Conservation (phyloP, 257 asterid genomes). For the Gardenia jasminoides region DNA sequence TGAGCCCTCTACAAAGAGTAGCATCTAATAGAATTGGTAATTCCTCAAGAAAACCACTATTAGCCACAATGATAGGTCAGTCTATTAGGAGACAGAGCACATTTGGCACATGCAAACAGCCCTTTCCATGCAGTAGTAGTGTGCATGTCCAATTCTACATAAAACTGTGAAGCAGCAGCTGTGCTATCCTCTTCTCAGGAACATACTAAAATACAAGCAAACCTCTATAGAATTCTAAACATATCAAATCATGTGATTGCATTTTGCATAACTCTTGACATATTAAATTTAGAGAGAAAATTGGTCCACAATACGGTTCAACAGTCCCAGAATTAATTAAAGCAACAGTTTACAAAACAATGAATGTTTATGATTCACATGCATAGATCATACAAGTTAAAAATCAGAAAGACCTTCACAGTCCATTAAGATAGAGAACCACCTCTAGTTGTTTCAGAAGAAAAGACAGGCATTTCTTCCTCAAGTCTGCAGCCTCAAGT, state of each 20-base stretch:
- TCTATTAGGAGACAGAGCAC: background rate
- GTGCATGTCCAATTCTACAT: background rate
- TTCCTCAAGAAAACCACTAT: background rate
- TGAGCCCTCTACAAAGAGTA: background rate
- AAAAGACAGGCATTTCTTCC: constrained; percentile 61
- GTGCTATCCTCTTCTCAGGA: background rate
- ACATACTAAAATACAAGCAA: background rate
- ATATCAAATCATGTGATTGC: background rate
- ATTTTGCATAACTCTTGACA: background rate
- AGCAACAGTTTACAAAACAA: background rate
- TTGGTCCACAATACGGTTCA: background rate
- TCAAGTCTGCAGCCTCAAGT: constrained; percentile 70
- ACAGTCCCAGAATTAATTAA: background rate
- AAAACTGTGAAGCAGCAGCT: background rate
- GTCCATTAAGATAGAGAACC: constrained; percentile 11
- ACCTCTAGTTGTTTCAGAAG: constrained; percentile 71
- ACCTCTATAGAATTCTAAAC: background rate
- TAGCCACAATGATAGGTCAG: background rate
- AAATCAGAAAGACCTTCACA: background rate
- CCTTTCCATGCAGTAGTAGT: background rate
- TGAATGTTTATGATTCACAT: background rate
- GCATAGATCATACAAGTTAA: background rate
- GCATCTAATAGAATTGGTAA: background rate
- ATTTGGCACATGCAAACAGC: background rate
- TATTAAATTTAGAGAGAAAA: background rate